Conservation (phyloP, 1,139 yeast genomes). For the Candida sojae region DNA sequence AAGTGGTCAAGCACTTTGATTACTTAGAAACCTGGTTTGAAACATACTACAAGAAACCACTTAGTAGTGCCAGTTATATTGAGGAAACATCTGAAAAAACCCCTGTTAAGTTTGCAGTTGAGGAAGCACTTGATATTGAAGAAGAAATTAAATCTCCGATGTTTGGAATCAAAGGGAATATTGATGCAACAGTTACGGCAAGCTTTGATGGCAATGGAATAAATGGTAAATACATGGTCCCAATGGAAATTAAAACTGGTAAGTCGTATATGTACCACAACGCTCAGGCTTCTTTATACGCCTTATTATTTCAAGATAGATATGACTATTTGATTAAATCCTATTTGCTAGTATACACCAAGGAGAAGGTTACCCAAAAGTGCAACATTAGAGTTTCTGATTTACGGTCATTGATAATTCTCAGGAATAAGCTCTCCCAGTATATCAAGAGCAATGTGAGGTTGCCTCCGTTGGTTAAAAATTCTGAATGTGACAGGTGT, state of each 20-base stretch:
- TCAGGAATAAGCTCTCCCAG: conserved; percentile 70
- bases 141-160: conserved; percentile 91
- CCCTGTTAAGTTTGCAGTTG: conserved; percentile 49
- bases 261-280: conserved; percentile 66
- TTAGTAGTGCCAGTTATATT: conserved; percentile 25
- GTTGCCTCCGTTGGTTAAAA: conserved; percentile 62
- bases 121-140: conserved; percentile 77
- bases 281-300: conserved; percentile 88
- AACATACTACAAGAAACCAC: conserved; percentile 37
- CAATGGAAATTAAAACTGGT: conserved; percentile 92
- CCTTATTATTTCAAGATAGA: conserved; percentile 75
- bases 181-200: conserved; percentile 84
- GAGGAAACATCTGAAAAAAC: conserved; percentile 40
- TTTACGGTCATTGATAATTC: conserved; percentile 60
- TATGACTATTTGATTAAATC: conserved; percentile 68
- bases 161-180: conserved; percentile 87
- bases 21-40: conserved; percentile 67
- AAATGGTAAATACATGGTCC: conserved; percentile 54
- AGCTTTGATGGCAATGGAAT: conserved; percentile 27
- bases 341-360: conserved; percentile 76
- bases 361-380: conserved; percentile 54
- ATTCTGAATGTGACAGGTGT: conserved; percentile 69
- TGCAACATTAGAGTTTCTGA: conserved; percentile 59
- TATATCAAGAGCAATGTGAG: conserved; percentile 52
- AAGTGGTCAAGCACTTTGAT: conserved; percentile 51